Percentiles rank a stretch among this genome's conserved stretches.
Evolutionary conservation across 805 yeast genomes (phyloP).

Genomic region (Metschnikowia bowlesiae): DNA sequence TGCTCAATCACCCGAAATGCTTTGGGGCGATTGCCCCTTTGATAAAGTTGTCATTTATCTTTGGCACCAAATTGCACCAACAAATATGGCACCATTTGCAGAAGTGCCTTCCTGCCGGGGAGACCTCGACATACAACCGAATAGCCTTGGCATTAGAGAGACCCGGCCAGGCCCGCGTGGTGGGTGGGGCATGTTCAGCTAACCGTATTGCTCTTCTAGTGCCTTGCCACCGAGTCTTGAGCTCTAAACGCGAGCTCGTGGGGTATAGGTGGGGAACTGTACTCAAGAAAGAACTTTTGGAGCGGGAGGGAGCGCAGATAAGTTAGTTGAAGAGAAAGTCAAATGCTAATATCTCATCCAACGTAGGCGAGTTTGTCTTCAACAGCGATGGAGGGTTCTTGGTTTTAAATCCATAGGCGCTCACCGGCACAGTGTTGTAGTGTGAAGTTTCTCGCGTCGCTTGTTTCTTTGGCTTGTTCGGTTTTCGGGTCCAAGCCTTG

Average conservation of each 20-base stretch:
- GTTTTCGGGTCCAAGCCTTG: conserved; percentile 35
- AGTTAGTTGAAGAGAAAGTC: conserved; percentile 11
- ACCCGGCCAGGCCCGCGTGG: conserved; percentile 31
- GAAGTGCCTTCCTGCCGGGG: conserved; percentile 23
- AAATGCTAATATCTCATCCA: conserved; percentile 9
- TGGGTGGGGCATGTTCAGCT: conserved; percentile 39
- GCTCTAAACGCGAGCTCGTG: conserved; percentile 25
- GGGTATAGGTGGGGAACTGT: conserved; percentile 38
- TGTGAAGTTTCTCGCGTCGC: neutral
- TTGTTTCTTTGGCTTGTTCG: conserved; percentile 13
- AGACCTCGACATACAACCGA: conserved; percentile 27
- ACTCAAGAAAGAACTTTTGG: conserved; percentile 22
- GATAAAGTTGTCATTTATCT: conserved; percentile 17
- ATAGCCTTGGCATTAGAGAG: conserved; percentile 29
- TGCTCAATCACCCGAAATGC: conserved; percentile 9
- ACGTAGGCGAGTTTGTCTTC: neutral
- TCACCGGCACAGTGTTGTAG: neutral
- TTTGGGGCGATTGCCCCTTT: conserved; percentile 16
- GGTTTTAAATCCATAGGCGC: neutral
- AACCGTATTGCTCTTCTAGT: conserved; percentile 36
- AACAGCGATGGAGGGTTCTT: neutral
- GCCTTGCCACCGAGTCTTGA: conserved; percentile 43
- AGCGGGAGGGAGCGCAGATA: conserved; percentile 5
- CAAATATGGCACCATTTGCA: conserved; percentile 34
- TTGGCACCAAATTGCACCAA: conserved; percentile 38